Evolutionary conservation across 768 basidiomycete species (phyloP).

Genomic region (Roridomyces roridus): DNA sequence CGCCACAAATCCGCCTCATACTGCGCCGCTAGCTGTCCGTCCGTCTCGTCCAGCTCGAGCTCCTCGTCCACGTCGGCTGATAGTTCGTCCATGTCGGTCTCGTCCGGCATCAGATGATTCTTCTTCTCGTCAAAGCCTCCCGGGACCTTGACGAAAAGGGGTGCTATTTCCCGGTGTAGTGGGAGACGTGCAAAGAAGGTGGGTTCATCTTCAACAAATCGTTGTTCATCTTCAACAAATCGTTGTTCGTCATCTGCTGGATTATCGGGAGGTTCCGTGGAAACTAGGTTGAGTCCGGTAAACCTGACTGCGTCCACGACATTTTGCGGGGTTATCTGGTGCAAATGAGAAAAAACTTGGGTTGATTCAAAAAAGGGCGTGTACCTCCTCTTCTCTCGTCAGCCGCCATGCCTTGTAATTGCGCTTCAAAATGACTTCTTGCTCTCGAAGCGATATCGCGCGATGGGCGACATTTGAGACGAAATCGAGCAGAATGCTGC

Average conservation of each 20-base stretch:
- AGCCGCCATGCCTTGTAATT: constrained; percentile 66
- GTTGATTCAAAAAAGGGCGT: background rate
- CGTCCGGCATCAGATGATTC: constrained; percentile 26
- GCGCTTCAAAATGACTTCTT: constrained; percentile 62
- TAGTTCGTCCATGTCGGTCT: constrained; percentile 43
- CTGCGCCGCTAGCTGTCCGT: constrained; percentile 34
- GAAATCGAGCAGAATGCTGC: constrained; percentile 55
- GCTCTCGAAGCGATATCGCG: constrained; percentile 60
- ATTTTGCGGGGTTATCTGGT: constrained; percentile 14
- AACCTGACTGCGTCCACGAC: constrained; percentile 24
- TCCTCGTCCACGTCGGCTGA: constrained; percentile 50
- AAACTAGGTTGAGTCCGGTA: no score
- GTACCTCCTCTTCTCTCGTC: constrained; percentile 48
- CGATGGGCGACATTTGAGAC: constrained; percentile 55
- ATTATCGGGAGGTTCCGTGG: background rate
- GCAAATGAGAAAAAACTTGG: background rate
- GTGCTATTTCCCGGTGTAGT: constrained; percentile 30
- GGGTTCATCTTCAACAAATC: constrained; percentile 7
- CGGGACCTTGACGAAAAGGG: constrained; percentile 29
- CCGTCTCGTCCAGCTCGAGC: constrained; percentile 42
- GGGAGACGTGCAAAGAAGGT: constrained; percentile 25
- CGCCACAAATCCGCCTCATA: constrained; percentile 54
- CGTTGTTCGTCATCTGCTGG: background rate
- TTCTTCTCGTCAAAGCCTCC: constrained; percentile 11
- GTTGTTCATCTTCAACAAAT: constrained; percentile 13